Base-by-base conservation (phyloP, 805 yeast genomes). In the Pichia paraexigua region DNA sequence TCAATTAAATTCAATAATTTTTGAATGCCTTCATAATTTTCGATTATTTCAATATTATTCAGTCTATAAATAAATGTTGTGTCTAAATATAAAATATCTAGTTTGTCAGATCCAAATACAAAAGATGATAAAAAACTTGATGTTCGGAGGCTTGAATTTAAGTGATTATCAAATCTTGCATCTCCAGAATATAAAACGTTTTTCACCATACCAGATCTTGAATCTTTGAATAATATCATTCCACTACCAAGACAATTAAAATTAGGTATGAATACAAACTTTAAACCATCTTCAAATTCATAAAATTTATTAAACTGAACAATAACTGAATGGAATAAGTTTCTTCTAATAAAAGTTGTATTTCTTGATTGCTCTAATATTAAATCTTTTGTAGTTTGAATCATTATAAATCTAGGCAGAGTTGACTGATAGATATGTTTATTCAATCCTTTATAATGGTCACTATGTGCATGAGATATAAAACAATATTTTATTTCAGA, bases 161-260 rank as follows among this genome's bases (percentile, higher is more conserved):
- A 48, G 2, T 48, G 22, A 20, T 43, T 42, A 6, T 52, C 52
- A 21, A 57, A 55, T 41, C 63, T 45, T 11, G 50, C 53, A 50
- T 60, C 61, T 6, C 62, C 63, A 1, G 60, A 53, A 28, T 55
- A 60, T 17, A 59, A 45, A 2, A 52, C 49, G 11, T 27, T 49
- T 2, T 21, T 7, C 2, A 32, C 32, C 13, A 20, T 15, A 6
- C 17, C 24, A 4, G n/a, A 40, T n/a, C 44, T 30, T n/a, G 20
- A 27, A 32, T 37, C 48, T 22, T 37, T 41, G 15, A 46, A 2
- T 22, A 60, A 46, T n/a, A 58, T 49, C 56, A 56, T 58, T 2
- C 32, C 51, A 9, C 61, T 56, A 5, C 62, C 62, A 18, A 59
- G 15, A 41, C 61, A 60, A 43, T 60, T 59, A 32, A 52, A 59